phyloP scores from a whole-genome alignment of 352 stramenopile species.

The Salisapilia sapeloensis region DNA sequence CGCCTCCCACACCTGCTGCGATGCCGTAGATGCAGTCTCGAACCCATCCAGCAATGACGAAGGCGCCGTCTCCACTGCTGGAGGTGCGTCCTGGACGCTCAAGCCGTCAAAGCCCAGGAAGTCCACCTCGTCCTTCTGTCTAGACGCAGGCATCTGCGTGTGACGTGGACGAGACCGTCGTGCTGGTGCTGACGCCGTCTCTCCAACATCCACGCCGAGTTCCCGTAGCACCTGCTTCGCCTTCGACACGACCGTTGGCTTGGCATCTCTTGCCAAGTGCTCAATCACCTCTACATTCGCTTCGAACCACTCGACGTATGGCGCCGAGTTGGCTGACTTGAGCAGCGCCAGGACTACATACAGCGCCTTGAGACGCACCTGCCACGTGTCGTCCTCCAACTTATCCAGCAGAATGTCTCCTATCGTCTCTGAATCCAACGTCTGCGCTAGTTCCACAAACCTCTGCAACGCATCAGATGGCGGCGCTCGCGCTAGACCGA shows the following conservation, averaged over 20 bases:
- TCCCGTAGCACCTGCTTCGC: constrained; percentile 44
- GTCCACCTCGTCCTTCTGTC: constrained; percentile 30
- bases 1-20: background rate
- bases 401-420: constrained; percentile 78
- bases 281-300: constrained; percentile 73
- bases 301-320: constrained; percentile 69
- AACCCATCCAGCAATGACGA: constrained; percentile 3
- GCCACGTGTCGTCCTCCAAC: constrained; percentile 68
- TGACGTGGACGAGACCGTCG: no score
- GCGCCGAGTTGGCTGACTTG: constrained; percentile 34
- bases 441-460: constrained; percentile 78
- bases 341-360: constrained; percentile 64
- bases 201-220: constrained; percentile 43
- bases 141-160: constrained; percentile 1
- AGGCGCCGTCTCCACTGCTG: constrained; percentile 1
- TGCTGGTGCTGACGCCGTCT: constrained; percentile 12
- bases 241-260: constrained; percentile 65
- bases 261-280: constrained; percentile 50
- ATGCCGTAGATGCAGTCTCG: background rate
- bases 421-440: constrained; percentile 67
- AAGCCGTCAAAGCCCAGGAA: constrained; percentile 57
- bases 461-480: constrained; percentile 61
- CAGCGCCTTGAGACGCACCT: constrained; percentile 68
- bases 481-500: constrained; percentile 51
- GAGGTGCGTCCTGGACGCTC: constrained; percentile 13